Base-by-base conservation (phyloP, 1,284 basidiomycete genomes). In the Moesziomyces globuligerus region DNA sequence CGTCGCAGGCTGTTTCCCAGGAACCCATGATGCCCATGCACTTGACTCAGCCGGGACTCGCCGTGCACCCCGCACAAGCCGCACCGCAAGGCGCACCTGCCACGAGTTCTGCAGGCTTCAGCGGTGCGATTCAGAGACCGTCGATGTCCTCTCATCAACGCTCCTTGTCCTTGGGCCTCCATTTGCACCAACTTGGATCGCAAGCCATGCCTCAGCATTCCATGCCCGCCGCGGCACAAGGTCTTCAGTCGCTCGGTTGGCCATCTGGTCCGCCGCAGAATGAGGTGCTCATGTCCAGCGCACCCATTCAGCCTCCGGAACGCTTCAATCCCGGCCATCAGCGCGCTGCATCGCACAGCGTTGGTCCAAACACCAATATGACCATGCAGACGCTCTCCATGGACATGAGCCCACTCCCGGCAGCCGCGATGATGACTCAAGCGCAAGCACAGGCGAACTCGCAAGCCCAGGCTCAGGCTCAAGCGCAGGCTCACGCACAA, bases 341-440 rank as follows among this genome's bases (percentile, higher is more conserved):
- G 23, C 62, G 62, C 48, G 56, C 62, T 2, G 62, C 62, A 7
- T 66, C 62, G 25, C 62, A 66, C 45, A 66, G 56, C 44, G 55
- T 59, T 39, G 56, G 51, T 24, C 62, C 56, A 26, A 59, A 43
- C 11, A 25, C 56, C n/a, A 42, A 25, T 15, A 26, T 66, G 47
- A 48, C 39, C 18, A 42, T 53, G 43, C 55, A 58, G 43, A 26
- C 48, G 44, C 48, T 66, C 13, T 34, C 34, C 39, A 50, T 59
- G 51, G 55, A 58, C 42, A 55, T 59, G 62, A 55, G 58, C 6
- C 15, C 62, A n/a, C 29, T 58, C 5, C 28, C 55, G 4, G 41
- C 49, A 3, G 23, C 43, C 3, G 48, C 50, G 17, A 39, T 59
- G 23, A 51, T 51, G 29, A 39, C 50, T 34, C 32, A 34, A 13